Conservation (phyloP, 805 yeast species). For the Teunomyces stri region DNA sequence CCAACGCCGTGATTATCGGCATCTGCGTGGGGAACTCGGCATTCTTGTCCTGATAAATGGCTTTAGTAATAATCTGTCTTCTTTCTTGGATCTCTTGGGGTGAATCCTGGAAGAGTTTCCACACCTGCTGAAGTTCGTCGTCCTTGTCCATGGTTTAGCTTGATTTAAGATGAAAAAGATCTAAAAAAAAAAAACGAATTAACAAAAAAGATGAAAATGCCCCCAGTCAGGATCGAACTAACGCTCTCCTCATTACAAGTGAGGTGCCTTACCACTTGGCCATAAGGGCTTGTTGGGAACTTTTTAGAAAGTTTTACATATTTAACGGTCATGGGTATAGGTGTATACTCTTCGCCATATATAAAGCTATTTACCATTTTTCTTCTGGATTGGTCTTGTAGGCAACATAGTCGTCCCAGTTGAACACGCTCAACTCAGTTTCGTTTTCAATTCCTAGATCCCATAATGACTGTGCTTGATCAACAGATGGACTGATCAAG, state of each 20-base stretch:
- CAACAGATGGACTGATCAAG: constrained; percentile 21
- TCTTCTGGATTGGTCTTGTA: constrained; percentile 85
- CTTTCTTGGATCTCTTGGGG: constrained; percentile 26
- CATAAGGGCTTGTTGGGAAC: constrained; percentile 23
- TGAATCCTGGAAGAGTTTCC: constrained; percentile 30
- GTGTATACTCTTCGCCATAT: too few relatives aligned
- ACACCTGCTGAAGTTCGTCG: constrained; percentile 27
- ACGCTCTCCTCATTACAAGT: constrained; percentile 43
- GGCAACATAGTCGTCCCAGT: constrained; percentile 58
- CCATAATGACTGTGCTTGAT: constrained; percentile 25
- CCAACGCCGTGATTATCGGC: constrained; percentile 68
- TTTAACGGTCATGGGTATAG: neutral
- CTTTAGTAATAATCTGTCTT: constrained; percentile 20
- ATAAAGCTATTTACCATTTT: constrained; percentile 58
- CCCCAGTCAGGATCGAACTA: constrained; percentile 37
- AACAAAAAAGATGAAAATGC: constrained; percentile 17
- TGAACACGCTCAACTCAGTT: constrained; percentile 86
- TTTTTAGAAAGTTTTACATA: neutral
- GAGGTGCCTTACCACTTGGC: constrained; percentile 44
- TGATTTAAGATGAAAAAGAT: neutral
- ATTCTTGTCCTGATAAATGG: constrained; percentile 17
- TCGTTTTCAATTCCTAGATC: constrained; percentile 65
- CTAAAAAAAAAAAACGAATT: neutral
- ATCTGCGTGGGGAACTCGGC: constrained; percentile 31
- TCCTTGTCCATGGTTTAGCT: constrained; percentile 17